Base-by-base conservation (phyloP, 768 basidiomycete genomes). In the Suillus placidus region DNA sequence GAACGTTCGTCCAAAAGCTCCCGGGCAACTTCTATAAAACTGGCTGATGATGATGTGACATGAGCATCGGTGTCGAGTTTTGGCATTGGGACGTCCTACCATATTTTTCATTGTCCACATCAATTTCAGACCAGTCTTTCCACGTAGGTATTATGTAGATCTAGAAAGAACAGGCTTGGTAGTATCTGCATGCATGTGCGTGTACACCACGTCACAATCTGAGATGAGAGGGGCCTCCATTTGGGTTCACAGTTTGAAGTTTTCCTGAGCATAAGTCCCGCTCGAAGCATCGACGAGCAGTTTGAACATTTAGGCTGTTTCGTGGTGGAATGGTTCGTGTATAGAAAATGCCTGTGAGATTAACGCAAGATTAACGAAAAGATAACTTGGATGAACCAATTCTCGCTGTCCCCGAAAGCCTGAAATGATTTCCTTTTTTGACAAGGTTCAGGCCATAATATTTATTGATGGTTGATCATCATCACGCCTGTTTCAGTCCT, bases 31-130 rank as follows among this genome's bases (percentile, higher is more conserved):
- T 45, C 56, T 2, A 66, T 64, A n/a, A 67, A 62, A n/a, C 63
- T 67, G 35, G 68, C n/a, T 42, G 37, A 70, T 57, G 20, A 71
- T 56, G 26, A 63, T 49, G 23, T 68, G n/a, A 32, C 43, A 32
- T 43, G 23, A 26, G 14, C 10, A n/a, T 64, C 23, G 18, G 20
- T 45, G 37, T 56, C 14, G 18, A 12, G n/a, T 20, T 37, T 26
- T 49, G 18, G 26, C 37, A 32, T 26, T 14, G 23, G 16, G 26
- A 54, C 20, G 26, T 40, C n/a, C 8, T 54, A 62, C 66, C 68
- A 13, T 67, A 63, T 10, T 62, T 14, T 35, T n/a, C 10, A 10
- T 47, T n/a, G 20, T 14, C 45, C 20, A 20, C 45, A 26, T 26
- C 26, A 26, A 26, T 26, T 26, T 26, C 26, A 26, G 26, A 26